Evolutionary conservation across 257 asterid species (phyloP).

Genomic region (Eucommia ulmoides): DNA sequence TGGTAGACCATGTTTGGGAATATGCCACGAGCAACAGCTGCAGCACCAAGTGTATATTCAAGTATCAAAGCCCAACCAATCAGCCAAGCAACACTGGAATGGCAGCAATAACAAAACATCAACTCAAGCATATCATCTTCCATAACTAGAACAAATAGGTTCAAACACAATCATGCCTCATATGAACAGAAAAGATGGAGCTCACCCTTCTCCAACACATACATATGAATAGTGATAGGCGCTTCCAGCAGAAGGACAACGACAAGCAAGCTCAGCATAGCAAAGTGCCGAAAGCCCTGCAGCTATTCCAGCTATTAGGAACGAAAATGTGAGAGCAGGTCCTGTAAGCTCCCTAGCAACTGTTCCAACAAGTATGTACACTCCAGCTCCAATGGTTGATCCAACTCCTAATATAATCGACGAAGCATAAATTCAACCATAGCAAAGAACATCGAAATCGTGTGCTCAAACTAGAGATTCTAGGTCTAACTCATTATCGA

Average conservation of each 20-base stretch:
- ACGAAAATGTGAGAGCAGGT: conserved; percentile 81
- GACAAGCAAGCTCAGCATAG: conserved; percentile 87
- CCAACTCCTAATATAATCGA: conserved; percentile 73
- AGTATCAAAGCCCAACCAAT: background rate
- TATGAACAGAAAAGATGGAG: background rate
- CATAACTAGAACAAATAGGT: background rate
- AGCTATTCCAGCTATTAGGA: conserved; percentile 88
- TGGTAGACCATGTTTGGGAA: background rate
- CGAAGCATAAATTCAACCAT: too few species aligned
- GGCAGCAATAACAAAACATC: background rate
- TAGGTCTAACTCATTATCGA: too few species aligned
- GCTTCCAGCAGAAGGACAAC: conserved; percentile 98
- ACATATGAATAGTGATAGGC: conserved; percentile 96
- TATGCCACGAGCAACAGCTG: background rate
- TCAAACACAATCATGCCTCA: background rate
- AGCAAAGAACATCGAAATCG: too few species aligned
- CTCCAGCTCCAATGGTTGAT: conserved; percentile 94
- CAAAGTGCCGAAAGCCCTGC: conserved; percentile 97
- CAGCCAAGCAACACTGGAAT: background rate
- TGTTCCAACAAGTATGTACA: conserved; percentile 84
- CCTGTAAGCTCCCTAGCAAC: conserved; percentile 98
- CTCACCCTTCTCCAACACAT: conserved; percentile 85
- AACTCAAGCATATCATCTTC: background rate
- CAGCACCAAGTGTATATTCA: background rate
- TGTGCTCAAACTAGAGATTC: too few species aligned